Percentiles rank a stretch among this genome's conserved stretches.
Conservation (phyloP, 345 rosid genomes). For the Euphorbia lathyris region DNA sequence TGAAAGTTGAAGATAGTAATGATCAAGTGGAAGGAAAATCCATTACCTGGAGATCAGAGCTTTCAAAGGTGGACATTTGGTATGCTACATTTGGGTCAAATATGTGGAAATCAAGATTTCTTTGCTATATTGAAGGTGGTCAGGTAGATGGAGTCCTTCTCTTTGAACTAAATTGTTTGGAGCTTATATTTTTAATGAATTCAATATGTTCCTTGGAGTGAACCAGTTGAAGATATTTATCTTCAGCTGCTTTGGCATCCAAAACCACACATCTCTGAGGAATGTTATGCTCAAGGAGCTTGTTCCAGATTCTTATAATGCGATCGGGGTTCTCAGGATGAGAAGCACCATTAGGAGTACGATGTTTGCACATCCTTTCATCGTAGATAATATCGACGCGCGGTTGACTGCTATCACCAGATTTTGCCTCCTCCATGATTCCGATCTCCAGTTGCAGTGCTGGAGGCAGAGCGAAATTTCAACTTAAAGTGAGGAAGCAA, state of each 20-base stretch:
- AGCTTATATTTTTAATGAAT: conserved; percentile 61
- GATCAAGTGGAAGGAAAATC: conserved; percentile 27
- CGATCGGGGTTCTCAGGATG: conserved; percentile 86
- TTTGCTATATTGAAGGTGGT: conserved; percentile 85
- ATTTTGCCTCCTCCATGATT: conserved; percentile 15
- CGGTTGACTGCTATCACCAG: conserved; percentile 28
- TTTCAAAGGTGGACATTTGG: conserved; percentile 67
- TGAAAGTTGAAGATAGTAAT: conserved; percentile 44
- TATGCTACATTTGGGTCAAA: conserved; percentile 84
- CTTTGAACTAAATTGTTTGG: conserved; percentile 55
- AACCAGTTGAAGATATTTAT: conserved; percentile 49
- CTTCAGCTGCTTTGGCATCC: conserved; percentile 61
- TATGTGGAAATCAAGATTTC: conserved; percentile 78
- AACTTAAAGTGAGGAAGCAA: too few relatives aligned
- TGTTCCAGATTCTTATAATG: conserved; percentile 67
- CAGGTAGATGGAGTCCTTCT: conserved; percentile 59
- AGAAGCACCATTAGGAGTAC: conserved; percentile 54
- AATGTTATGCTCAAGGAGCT: conserved; percentile 55
- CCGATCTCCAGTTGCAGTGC: not conserved
- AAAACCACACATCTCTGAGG: conserved; percentile 76
- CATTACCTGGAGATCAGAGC: conserved; percentile 59
- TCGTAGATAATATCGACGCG: conserved; percentile 73
- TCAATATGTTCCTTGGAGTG: conserved; percentile 66
- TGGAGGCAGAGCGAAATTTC: not conserved
- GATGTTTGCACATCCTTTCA: conserved; percentile 81